Evolutionary conservation across 75 land plant genomes (phyloP), one percentile per base, ranked within the genome.

Genomic region (Pinus taeda): DNA sequence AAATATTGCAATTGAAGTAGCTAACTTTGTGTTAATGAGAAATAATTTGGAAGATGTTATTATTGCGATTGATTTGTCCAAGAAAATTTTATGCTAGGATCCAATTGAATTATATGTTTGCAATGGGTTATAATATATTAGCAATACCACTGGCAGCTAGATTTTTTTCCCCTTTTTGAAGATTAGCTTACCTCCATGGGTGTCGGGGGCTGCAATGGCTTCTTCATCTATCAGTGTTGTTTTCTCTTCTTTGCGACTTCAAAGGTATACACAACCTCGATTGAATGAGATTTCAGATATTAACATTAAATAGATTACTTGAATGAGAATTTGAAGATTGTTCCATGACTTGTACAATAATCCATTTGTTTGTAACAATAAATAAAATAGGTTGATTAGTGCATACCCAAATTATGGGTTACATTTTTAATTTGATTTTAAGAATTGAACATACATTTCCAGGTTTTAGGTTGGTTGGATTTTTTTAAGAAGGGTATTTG

Each of bases 181-280:
- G 37, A 45, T 97, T 30, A 78, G 83, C 60, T 75, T 97, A 81
- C 99, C 99, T 0, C 99, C 99, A 11, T 97, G 99, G 99, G 88
- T 89, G 61, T 95, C 99, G 15, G 99, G 98, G 55, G 98, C 93
- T 9, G 93, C 95, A 70, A 97, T 97, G 99, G 99, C 98, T 7
- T 77, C 87, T 62, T 97, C 99, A 20, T 97, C 98, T 39, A 92
- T 97, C 14, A 95, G 87, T 78, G 99, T 97, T 75, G 96, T 97
- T 5, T 90, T 93, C 81, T 97, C 98, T 56, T 97, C 98, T 74
- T 85, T 97, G 84, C 80, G 91, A 57, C 79, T 97, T 77, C 87
- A 88, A 75, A 83, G 88, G 78, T 97, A 97, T 56, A 90, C 75
- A 64, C 88, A 84, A 69, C 99, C 99, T 37, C 87, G 95, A 79